Percentiles rank a stretch among this genome's conserved stretches.
phyloP scores from a whole-genome alignment of 2,329 filamentous ascomycete genomes.

The Septoria linicola region DNA sequence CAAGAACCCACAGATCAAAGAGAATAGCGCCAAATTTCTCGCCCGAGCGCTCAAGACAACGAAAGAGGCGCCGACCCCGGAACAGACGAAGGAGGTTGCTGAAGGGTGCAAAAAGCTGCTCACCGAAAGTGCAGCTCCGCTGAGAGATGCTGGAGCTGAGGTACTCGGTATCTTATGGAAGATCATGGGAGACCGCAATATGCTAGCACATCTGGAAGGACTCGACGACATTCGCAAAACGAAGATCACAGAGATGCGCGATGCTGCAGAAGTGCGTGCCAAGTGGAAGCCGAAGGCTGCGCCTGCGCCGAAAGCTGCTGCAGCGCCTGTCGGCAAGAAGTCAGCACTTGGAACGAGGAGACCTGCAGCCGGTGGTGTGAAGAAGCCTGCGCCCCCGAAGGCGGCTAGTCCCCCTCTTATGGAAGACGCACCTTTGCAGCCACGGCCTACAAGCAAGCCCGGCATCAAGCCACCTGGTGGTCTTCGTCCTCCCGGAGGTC shows the following conservation, averaged over 20 bases:
- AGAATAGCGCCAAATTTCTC: slow-evolving; percentile 91
- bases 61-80: slow-evolving; percentile 75
- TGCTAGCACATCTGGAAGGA: slow-evolving; percentile 88
- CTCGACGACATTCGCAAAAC: slow-evolving; percentile 93
- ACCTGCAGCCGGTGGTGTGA: slow-evolving; percentile 40
- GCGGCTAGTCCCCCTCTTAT: slow-evolving; percentile 44
- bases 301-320: slow-evolving; percentile 56
- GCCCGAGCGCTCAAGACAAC: slow-evolving; percentile 82
- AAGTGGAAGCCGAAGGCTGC: slow-evolving; percentile 88
- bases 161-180: slow-evolving; percentile 95
- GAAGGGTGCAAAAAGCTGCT: slow-evolving; percentile 86
- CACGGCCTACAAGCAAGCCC: slow-evolving; percentile 58
- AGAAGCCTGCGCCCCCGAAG: slow-evolving; percentile 48
- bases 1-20: slow-evolving; percentile 98
- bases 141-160: slow-evolving; percentile 87
- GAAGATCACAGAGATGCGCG: slow-evolving; percentile 91
- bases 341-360: slow-evolving; percentile 51
- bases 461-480: slow-evolving; percentile 40
- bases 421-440: slow-evolving; percentile 55
- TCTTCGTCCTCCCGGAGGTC: slow-evolving; percentile 31
- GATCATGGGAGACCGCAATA: slow-evolving; percentile 93
- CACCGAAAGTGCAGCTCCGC: slow-evolving; percentile 80
- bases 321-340: slow-evolving; percentile 56
- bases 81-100: slow-evolving; percentile 81
- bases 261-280: slow-evolving; percentile 77